Base-by-base conservation (phyloP, 2,329 filamentous ascomycete genomes). In the Conoideocrella luteorostrata region DNA sequence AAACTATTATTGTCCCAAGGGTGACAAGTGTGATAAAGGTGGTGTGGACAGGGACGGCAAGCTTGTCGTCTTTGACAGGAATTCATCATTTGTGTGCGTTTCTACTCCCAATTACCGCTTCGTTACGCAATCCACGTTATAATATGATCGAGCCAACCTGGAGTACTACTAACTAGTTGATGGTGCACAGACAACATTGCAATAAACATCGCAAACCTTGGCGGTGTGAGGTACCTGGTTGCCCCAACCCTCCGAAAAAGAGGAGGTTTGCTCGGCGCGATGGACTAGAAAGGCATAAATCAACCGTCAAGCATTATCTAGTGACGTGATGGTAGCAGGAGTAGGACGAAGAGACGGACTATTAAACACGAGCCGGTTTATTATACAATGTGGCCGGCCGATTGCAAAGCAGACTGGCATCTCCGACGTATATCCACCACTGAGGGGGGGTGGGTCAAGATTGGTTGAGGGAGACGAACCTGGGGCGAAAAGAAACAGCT, bases 141-240 rank as follows among this genome's bases (percentile, higher is more conserved):
- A 24, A 22, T 7, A 17, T 30, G 9, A 37, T 24, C 10, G 17
- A 23, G 17, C 12, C 13, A 40, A 23, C 20, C 17, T 17, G 28
- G 22, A 36, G 39, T 29, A 42, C 28, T 35, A 21, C 44, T 45
- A 28, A 45, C 24, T 26, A n/a, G n/a, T 48, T 54, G 35, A 48
- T 20, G 9, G 22, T 12, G 13, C 41, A 46, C 49, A 69, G 66
- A 41, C 65, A 68, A 52, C 66, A 69, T 49, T 63, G 64, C 45
- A 67, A 69, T 52, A 69, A 69, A 37, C 66, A 69, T 47, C 57
- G 62, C 21, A 68, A 67, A 47, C 66, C 66, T 13, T 68, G 63
- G 62, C 60, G 61, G 18, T 69, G 66, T 51, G 57, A 61, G 32
- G 43, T 63, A 18, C 57, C 59, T 33, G 61, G 65, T 7, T 69